phyloP scores from a whole-genome alignment of 1,284 basidiomycete genomes.

The Papiliotrema laurentii region DNA sequence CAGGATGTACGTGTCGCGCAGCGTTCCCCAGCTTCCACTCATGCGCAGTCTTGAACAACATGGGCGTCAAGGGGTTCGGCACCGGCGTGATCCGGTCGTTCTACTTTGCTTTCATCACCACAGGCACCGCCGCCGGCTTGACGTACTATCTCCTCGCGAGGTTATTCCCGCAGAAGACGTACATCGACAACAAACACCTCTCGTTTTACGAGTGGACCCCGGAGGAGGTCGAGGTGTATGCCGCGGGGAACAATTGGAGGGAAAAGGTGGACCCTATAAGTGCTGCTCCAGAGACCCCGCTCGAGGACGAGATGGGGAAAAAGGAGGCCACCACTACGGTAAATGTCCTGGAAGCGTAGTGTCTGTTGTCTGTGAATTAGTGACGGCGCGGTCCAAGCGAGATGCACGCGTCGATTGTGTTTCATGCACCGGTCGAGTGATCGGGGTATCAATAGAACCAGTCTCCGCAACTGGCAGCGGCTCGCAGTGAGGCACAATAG shows the following conservation, averaged over 20 bases:
- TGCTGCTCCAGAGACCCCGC: constrained; percentile 1
- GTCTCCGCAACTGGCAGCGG: no score
- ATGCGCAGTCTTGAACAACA: constrained; percentile 20
- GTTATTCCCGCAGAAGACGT: constrained; percentile 27
- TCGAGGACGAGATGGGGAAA: constrained; percentile 12
- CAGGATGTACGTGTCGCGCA: constrained; percentile 16
- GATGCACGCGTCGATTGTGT: no score
- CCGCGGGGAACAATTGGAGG: constrained; percentile 9
- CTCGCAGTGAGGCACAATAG: no score
- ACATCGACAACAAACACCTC: constrained; percentile 15
- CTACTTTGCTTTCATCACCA: constrained; percentile 38
- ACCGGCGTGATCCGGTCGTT: constrained; percentile 18
- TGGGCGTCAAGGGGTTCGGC: constrained; percentile 19
- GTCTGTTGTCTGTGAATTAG: no score
- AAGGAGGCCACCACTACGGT: constrained; percentile 10
- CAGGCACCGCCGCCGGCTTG: constrained; percentile 20
- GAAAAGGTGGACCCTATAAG: neutral
- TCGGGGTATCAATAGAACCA: no score
- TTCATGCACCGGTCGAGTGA: no score
- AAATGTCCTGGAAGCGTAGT: constrained; percentile 11
- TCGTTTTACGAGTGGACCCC: constrained; percentile 27
- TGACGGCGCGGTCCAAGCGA: no score
- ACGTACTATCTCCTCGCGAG: constrained; percentile 27
- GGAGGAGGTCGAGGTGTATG: constrained; percentile 24
- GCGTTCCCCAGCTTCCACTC: neutral